These are phyloP conservation scores for Kingdonia uniflora DNA, from an alignment of 164 flowering plant species.

Conservation along the genomic window DNA sequence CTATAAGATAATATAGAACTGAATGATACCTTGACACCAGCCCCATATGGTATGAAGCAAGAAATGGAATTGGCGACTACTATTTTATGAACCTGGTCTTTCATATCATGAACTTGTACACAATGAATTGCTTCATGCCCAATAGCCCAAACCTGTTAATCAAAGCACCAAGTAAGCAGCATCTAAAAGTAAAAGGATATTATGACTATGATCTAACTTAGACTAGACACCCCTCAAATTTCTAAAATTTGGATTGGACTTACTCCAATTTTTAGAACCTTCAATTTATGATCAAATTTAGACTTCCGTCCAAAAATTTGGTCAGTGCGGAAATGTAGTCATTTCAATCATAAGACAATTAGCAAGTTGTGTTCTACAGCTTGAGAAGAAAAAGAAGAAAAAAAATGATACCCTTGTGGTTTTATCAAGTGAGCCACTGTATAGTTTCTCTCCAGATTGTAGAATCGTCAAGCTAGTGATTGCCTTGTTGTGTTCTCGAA, in stretches of 20 bases:
- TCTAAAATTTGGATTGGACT: no score
- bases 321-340: no score
- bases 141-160: conserved; percentile 56
- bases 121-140: conserved; percentile 38
- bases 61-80: conserved; percentile 50
- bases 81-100: conserved; percentile 56
- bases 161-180: neutral
- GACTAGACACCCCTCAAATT: no score
- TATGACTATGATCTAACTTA: no score
- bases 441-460: conserved; percentile 46
- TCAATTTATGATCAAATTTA: no score
- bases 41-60: conserved; percentile 71
- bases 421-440: conserved; percentile 72
- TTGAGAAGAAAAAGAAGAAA: neutral
- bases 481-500: conserved; percentile 60
- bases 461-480: conserved; percentile 52
- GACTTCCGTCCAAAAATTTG: no score
- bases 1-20: neutral
- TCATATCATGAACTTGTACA: conserved; percentile 57
- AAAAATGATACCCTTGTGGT: conserved; percentile 38
- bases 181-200: no score
- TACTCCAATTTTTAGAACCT: no score
- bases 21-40: conserved; percentile 61
- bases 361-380: no score
- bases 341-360: no score